Base-by-base conservation (phyloP, 164 flowering plant genomes). In the Tetrastigma voinierianum region DNA sequence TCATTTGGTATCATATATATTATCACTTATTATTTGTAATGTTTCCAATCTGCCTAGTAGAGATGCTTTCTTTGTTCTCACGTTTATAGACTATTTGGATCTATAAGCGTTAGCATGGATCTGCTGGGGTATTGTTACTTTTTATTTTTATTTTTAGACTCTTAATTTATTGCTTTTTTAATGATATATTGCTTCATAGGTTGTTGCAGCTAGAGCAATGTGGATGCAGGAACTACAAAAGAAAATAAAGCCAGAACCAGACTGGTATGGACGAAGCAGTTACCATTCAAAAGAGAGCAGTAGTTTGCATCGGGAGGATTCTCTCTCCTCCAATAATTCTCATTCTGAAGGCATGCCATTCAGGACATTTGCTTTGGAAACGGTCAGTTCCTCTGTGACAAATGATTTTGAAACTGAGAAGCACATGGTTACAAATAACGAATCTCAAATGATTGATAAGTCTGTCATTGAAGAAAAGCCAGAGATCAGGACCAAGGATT, bases 201-300 rank as follows among this genome's bases (percentile, higher is more conserved):
- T 84, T 18, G 74, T 76, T 69, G 80, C 76, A 67, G 90, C 88
- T 14, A 75, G 88, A 70, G 72, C 80, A 70, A 75, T 78, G 83
- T 86, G 90, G 90, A 84, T 81, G 88, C 78, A 81, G 62, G 90
- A 86, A 65, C 76, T 86, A 49, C 84, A 83, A 48, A 83, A 79
- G 67, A 67, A 70, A 48, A 80, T 78, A 45, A 78, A 78, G 64
- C 69, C 70, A 47, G 77, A 80, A 25, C 64, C 70, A 51, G 76
- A 75, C 23, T 77, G 78, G 73, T 64, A 20, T 46, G 72, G 69
- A 61, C 74, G 69, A 62, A 64, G 56, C 57, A 65, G 68, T 59
- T 65, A 68, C 10, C 46, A 67, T 51, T 16, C 61, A 14, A 66
- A 66, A 46, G 84, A 73, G 25, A 57, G 64, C 47, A 6, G 56